A percentile compares a stretch with the other conserved stretches of the same genome.
Evolutionary conservation across 192 early-diverging fungal species (phyloP).

Genomic region (Jimgerdemannia flammicorona): DNA sequence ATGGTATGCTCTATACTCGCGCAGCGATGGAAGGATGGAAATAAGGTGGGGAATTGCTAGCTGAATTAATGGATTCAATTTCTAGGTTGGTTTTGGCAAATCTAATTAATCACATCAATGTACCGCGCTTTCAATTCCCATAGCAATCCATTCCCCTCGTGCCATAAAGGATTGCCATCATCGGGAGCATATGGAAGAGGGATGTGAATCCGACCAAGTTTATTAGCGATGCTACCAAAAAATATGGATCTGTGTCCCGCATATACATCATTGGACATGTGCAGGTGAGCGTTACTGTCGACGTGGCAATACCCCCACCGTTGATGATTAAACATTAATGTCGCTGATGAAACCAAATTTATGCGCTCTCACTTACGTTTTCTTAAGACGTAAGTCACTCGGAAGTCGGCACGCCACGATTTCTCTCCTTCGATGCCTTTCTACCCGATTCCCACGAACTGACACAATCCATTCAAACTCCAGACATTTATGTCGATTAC

Average conservation of each 20-base stretch:
- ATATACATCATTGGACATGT: conserved; percentile 3
- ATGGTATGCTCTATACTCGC: no score
- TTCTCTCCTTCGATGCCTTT: no score
- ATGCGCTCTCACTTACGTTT: background rate
- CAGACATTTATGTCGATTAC: no score
- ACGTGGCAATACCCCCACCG: background rate
- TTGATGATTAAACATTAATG: background rate
- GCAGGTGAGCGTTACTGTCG: background rate
- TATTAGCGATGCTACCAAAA: conserved; percentile 4
- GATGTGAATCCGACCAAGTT: conserved; percentile 12
- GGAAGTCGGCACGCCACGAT: background rate
- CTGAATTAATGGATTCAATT: no score
- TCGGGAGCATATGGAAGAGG: conserved; percentile 14
- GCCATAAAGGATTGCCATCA: conserved; percentile 14
- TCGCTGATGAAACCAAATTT: background rate
- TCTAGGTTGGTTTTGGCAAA: no score
- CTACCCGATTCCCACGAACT: no score
- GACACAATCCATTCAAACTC: no score
- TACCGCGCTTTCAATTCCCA: background rate
- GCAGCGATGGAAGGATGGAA: background rate
- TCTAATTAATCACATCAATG: no score
- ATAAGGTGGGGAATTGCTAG: background rate
- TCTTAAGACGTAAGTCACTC: background rate
- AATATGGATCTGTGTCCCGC: conserved; percentile 12
- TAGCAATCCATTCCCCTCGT: background rate